Evolutionary conservation across 331 rosid genomes (phyloP), one percentile per base, ranked within the genome.

Genomic region (Quercus tomentella): DNA sequence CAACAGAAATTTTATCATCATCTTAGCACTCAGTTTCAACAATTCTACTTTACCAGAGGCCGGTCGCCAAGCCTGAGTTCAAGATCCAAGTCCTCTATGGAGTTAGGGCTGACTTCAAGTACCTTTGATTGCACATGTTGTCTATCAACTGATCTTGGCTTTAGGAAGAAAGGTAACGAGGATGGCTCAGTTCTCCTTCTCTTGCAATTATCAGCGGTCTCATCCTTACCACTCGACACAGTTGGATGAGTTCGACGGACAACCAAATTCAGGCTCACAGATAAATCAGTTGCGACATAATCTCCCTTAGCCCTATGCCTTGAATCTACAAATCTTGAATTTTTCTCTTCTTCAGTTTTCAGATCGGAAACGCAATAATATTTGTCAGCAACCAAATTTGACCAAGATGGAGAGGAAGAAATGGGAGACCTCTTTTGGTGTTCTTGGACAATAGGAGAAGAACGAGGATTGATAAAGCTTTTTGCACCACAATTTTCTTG

Each of bases 81-180:
- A 82, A 92, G 98, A 89, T 95, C 98, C 75, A 95, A 87, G 80
- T 95, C 98, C 56, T 95, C 96, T 12, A 74, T 73, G 77, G 92
- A 82, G 84, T 82, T 70, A 75, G 89, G 86, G 90, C 77, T 83
- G 33, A 78, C 75, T 77, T 85, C 87, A 77, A 84, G 71, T 75
- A 74, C 80, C 45, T 81, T 76, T 72, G 91, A 74, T 71, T 76
- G 77, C 33, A 60, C 60, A 77, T 28, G 80, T 51, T 45, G 65
- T 15, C 35, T 49, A 68, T 76, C 88, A 41, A 37, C 79, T 69
- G 88, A 74, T 61, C 79, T 79, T 56, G 91, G 80, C 56, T 86
- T 79, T 31, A 85, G 82, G 79, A 88, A 76, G 81, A 87, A 66
- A 51, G 76, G 86, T 55, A 77, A 23, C 30, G 89, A 77, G 1